Evolutionary conservation across 345 rosid species (phyloP), one percentile per base, ranked within the genome.

Genomic region (Anastatica hierochuntica): DNA sequence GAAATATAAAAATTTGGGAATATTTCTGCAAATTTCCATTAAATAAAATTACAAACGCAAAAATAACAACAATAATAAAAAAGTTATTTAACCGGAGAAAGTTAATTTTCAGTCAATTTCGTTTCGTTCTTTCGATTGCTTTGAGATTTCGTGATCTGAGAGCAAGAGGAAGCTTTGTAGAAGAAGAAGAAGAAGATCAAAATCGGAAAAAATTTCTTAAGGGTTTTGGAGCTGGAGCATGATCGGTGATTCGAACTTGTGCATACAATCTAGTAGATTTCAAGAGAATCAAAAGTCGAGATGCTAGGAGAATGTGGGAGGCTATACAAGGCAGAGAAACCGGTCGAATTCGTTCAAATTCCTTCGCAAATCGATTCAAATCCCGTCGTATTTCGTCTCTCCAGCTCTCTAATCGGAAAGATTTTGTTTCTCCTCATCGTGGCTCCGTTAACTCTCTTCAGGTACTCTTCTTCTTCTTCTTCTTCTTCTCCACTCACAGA

Each of bases 361-460:
- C 77, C 63, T 84, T 90, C 71, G 51, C 75, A 10, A 78, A 59
- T 66, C 83, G 71, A 35, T 44, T 88, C 71, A 76, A 73, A 72
- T 81, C 95, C 72, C 44, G 56, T 29, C 80, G 84, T 46, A 45
- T 69, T 66, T 68, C 76, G 49, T 56, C 68, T 63, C 81, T 87
- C 56, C 79, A 79, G 34, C 83, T 87, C 81, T 81, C 90, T 60
- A 84, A 84, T 58, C 50, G 60, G 59, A 87, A 87, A 67, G 96
- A 90, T 61, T 72, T 87, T 21, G 83, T 87, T 48, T 84, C 95
- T 26, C 68, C 95, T 60, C 96, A 90, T 47, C 76, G 77, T 55
- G 95, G 94, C 70, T 68, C 98, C 78, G 63, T 90, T 44, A 90
- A 84, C 74, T 83, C 95, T 58, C 85, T 90, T 52, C 96, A 88